A percentile compares a stretch with the other conserved stretches of the same genome.
These are phyloP conservation scores for Lodderomyces elongisporus DNA, from an alignment of 1,139 yeast species.

Conservation along the genomic window DNA sequence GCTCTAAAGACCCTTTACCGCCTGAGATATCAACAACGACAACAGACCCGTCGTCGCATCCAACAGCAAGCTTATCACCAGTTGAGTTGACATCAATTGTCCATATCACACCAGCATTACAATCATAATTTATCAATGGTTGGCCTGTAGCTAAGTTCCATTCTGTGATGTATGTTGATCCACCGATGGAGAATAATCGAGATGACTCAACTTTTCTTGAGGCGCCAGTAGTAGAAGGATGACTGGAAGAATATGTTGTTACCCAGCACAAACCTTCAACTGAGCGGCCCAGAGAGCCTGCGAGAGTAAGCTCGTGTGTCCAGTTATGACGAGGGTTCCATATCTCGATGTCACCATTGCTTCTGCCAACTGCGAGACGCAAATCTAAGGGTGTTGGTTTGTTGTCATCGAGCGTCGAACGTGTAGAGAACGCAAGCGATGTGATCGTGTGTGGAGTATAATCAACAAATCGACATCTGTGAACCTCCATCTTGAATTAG, in stretches of 20 bases:
- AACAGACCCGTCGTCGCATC: slow-evolving; percentile 94
- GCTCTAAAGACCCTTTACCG: slow-evolving; percentile 78
- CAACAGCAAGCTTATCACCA: slow-evolving; percentile 71
- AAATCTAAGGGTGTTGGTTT: slow-evolving; percentile 54
- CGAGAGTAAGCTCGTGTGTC: slow-evolving; percentile 56
- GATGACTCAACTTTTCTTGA: too few relatives aligned
- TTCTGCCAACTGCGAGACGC: slow-evolving; percentile 86
- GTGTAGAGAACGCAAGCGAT: slow-evolving; percentile 73
- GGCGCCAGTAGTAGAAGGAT: slow-evolving; percentile 9
- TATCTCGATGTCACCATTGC: slow-evolving; percentile 91
- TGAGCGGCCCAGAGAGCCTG: slow-evolving; percentile 78
- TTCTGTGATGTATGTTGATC: slow-evolving; percentile 85
- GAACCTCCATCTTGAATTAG: slow-evolving; percentile 74
- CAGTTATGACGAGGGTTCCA: slow-evolving; percentile 81
- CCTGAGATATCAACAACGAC: slow-evolving; percentile 79
- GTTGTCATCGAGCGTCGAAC: slow-evolving; percentile 38
- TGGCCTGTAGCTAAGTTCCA: slow-evolving; percentile 79
- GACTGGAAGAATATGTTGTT: slow-evolving; percentile 10
- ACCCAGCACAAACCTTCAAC: slow-evolving; percentile 87
- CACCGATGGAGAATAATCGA: slow-evolving; percentile 88
- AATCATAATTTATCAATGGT: slow-evolving; percentile 74
- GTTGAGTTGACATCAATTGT: slow-evolving; percentile 64
- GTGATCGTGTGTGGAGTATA: slow-evolving; percentile 84
- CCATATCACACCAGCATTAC: slow-evolving; percentile 95
- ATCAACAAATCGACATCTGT: slow-evolving; percentile 90